These are phyloP conservation scores for Tuber brumale DNA, from an alignment of 495 filamentous ascomycete species.

Conservation along the genomic window DNA sequence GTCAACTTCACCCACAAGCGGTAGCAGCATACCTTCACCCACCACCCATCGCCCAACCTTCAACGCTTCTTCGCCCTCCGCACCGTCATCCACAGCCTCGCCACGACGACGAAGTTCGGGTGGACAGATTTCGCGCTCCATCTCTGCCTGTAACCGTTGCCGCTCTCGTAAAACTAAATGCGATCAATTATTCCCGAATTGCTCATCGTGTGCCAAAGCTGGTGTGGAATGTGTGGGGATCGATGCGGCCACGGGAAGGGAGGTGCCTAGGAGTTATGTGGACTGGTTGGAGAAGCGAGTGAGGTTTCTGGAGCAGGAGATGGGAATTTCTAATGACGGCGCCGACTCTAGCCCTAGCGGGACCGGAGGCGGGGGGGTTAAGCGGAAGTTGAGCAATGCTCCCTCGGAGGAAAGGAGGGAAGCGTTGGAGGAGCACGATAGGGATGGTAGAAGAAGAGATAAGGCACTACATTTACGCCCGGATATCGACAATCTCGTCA, in stretches of 20 bases:
- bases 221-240: constrained; percentile 48
- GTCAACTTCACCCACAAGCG: neutral
- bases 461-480: constrained; percentile 36
- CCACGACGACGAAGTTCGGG: constrained; percentile 27
- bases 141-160: constrained; percentile 51
- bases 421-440: neutral
- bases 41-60: constrained; percentile 31
- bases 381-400: constrained; percentile 20
- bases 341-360: constrained; percentile 32
- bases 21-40: constrained; percentile 24
- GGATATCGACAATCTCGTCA: constrained; percentile 40
- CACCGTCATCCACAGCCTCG: constrained; percentile 13
- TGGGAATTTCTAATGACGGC: constrained; percentile 31
- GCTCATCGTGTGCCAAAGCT: constrained; percentile 50
- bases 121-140: constrained; percentile 36
- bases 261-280: constrained; percentile 44
- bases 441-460: constrained; percentile 13
- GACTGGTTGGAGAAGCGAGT: constrained; percentile 52
- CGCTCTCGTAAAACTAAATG: constrained; percentile 53
- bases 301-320: constrained; percentile 48
- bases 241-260: constrained; percentile 39
- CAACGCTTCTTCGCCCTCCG: constrained; percentile 15
- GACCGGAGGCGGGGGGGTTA: constrained; percentile 30
- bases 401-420: constrained; percentile 9
- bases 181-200: constrained; percentile 52